Evolutionary conservation across 2,329 filamentous ascomycete genomes (phyloP).

Genomic region (Hymenoscyphus albidus): DNA sequence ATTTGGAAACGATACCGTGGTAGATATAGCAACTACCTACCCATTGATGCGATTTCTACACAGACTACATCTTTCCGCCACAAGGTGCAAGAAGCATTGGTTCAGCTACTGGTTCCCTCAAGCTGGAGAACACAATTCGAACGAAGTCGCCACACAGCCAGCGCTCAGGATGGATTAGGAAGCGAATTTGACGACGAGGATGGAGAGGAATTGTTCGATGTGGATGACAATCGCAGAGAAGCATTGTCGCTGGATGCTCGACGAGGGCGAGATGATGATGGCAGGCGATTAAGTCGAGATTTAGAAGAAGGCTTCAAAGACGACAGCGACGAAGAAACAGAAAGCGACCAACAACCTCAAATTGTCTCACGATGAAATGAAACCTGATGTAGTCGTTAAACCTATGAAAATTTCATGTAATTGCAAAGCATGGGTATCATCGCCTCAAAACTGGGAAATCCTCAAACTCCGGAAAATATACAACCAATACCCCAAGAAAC

Average conservation of each 20-base stretch:
- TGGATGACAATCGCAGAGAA: constrained; percentile 45
- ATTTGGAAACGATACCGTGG: constrained; percentile 66
- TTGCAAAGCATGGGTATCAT: not conserved
- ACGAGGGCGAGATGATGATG: constrained; percentile 43
- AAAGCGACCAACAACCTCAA: constrained; percentile 5
- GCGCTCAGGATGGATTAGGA: constrained; percentile 39
- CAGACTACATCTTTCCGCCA: constrained; percentile 53
- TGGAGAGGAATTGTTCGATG: constrained; percentile 65
- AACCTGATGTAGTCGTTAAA: not conserved
- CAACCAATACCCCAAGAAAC: not conserved
- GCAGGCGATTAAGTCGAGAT: constrained; percentile 70
- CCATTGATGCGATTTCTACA: constrained; percentile 59
- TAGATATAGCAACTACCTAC: constrained; percentile 71
- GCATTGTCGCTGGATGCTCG: constrained; percentile 36
- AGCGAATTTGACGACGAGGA: constrained; percentile 60
- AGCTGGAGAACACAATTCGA: constrained; percentile 45
- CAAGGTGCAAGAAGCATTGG: constrained; percentile 44
- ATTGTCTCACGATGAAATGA: constrained; percentile 3
- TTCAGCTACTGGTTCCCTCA: constrained; percentile 43
- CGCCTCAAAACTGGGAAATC: not conserved
- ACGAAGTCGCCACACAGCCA: constrained; percentile 39
- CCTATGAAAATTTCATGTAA: not conserved
- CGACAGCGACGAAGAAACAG: constrained; percentile 60
- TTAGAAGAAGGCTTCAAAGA: constrained; percentile 73
- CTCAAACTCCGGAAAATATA: not conserved